Evolutionary conservation across 208 protist genomes (phyloP), one percentile per base, ranked within the genome.

Genomic region (Crithidia expoeki): DNA sequence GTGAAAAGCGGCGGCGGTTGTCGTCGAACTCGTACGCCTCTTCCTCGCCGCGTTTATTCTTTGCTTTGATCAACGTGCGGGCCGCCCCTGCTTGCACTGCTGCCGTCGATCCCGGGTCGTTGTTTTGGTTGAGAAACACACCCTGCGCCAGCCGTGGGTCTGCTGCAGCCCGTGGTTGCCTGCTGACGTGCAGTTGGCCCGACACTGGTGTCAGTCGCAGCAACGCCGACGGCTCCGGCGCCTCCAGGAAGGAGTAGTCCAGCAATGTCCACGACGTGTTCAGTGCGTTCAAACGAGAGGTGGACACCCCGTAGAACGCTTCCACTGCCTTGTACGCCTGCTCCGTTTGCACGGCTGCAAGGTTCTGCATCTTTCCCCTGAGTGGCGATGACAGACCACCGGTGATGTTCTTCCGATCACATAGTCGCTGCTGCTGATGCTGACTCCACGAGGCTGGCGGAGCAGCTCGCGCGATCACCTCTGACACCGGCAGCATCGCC

Each of bases 11-110:
- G 19, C 84, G 57, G 34, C 68, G 69, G 12, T 75, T 47, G 32
- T 65, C 75, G 19, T 86, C 79, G 75, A 96, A 92, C 76, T 96
- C 91, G 74, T 96, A 96, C 25, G 88, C 91, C 76, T 96, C 86
- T 78, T 96, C 91, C 57, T 96, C 91, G 14, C 91, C 91, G 14
- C 76, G 52, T 74, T 94, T 94, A 74, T 96, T 96, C 52, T 85
- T 83, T 14, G 91, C 91, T 73, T 93, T 94, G 71, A 96, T 88
- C 50, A 96, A 76, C 38, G 84, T 84, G 23, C 87, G 85, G 33
- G 19, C 19, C 25, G 57, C 68, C 4, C 71, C 62, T 32, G 51
- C 68, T 27, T 64, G 30, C 19, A 25, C 6, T 0, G 34, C 23
- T 1, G 56, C 19, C 40, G 80, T 72, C 23, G 72, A 68, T 14